Evolutionary conservation across 83 land plant genomes (phyloP).

Genomic region (Picea abies): DNA sequence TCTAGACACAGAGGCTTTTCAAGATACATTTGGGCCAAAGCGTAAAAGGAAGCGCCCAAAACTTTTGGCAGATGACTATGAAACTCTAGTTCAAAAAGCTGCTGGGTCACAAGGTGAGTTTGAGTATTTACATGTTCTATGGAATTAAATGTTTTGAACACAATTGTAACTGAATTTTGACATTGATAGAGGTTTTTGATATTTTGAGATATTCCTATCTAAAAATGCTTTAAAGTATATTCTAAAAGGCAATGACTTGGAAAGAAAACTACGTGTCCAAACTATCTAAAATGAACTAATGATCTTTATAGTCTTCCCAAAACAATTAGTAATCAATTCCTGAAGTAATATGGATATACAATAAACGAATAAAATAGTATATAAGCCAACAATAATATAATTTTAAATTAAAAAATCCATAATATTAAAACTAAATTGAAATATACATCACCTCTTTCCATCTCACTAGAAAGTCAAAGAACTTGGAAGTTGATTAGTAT

Average conservation of each 20-base stretch:
- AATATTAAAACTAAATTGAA: too few species aligned
- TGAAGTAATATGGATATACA: not conserved
- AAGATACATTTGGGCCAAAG: slow-evolving; percentile 93
- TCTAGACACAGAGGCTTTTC: slow-evolving; percentile 84
- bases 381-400: not conserved
- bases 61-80: slow-evolving; percentile 82
- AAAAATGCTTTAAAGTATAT: not conserved
- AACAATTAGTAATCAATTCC: too few species aligned
- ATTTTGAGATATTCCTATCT: not conserved
- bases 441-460: too few species aligned
- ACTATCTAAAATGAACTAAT: too few species aligned
- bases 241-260: not conserved
- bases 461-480: too few species aligned
- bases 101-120: slow-evolving; percentile 70
- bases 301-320: too few species aligned
- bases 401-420: too few species aligned
- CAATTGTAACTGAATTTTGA: not conserved
- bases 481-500: too few species aligned
- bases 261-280: too few species aligned
- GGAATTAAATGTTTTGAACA: not conserved
- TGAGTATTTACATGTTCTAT: not conserved
- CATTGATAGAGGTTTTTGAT: not conserved
- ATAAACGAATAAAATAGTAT: not conserved
- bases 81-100: slow-evolving; percentile 72
- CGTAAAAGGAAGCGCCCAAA: slow-evolving; percentile 87